Base-by-base conservation (phyloP, 2,329 filamentous ascomycete genomes). In the Ascochyta pisi region DNA sequence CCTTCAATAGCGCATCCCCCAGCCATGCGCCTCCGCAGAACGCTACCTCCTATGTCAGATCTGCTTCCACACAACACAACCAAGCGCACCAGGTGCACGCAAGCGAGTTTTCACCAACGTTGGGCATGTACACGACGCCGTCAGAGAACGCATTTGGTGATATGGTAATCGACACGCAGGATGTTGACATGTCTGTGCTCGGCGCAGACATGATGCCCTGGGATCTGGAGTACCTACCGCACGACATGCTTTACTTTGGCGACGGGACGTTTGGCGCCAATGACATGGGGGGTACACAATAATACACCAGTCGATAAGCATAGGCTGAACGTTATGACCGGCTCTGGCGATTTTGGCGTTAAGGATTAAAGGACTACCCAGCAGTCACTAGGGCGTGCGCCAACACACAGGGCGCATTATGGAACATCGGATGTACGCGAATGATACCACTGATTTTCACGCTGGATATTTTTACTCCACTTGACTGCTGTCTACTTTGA, bases 101-200 rank as follows among this genome's bases (percentile, higher is more conserved):
- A 10, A 49, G 22, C 34, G 54, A 57, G 2, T 67, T 73, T 13
- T 70, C 71, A 1, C 64, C 71, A 1, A 64, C 65, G 3, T 67
- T 69, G 39, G 50, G 50, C 29, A 64, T 62, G 8, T 73, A 70
- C 33, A 57, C 67, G 3, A 66, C 62, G 3, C 64, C 67, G 2
- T 63, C 66, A 6, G 65, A 74, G 22, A 64, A 64, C 6, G 63
- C 73, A 1, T 73, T 81, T 42, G 76, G 77, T 4, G 77, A 81
- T 54, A 88, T 92, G 76, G 87, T 89, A 58, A 90, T 93, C 62
- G 86, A 91, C 69, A 89, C 86, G 57, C 89, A 91, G 60, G 89
- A 93, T 61, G 86, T 94, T 31, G 89, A 93, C 61, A 89, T 93
- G 80, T 85, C 84, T 23, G 78, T 84, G 4, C 76, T 92, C 16